These are phyloP conservation scores for Ceratocystis cacaofunesta DNA, from an alignment of 2,329 filamentous ascomycete genomes.

Conservation along the genomic window DNA sequence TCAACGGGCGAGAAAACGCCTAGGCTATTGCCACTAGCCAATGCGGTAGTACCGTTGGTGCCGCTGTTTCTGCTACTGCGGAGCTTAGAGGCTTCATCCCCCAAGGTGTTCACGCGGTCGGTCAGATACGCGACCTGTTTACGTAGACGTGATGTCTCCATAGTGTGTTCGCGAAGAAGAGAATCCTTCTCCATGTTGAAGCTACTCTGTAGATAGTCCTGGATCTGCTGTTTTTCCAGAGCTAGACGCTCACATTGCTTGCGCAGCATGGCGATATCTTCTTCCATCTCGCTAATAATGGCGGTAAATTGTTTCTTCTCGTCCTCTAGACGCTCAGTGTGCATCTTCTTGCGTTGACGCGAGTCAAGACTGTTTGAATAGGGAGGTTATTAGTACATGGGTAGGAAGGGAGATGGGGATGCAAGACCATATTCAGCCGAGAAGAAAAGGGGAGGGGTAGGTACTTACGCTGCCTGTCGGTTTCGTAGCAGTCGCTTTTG, in stretches of 20 bases:
- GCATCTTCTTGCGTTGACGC: conserved; percentile 92
- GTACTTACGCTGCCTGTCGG: conserved; percentile 82
- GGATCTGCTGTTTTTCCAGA: conserved; percentile 58
- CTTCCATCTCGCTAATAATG: conserved; percentile 63
- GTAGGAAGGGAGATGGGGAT: background rate
- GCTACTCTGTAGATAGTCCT: conserved; percentile 57
- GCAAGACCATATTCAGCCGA: conserved; percentile 16
- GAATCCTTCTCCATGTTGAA: conserved; percentile 82
- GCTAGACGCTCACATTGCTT: conserved; percentile 55
- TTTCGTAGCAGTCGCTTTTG: conserved; percentile 92
- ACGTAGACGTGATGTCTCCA: conserved; percentile 79
- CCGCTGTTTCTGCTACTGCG: conserved; percentile 35
- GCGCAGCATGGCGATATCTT: conserved; percentile 55
- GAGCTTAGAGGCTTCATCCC: conserved; percentile 25
- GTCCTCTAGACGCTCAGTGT: conserved; percentile 89
- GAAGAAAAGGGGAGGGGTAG: conserved; percentile 18
- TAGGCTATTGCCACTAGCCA: conserved; percentile 63
- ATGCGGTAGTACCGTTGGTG: conserved; percentile 42
- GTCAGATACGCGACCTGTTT: conserved; percentile 80
- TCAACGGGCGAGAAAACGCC: background rate
- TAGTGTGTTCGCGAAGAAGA: conserved; percentile 72
- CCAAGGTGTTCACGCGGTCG: conserved; percentile 55
- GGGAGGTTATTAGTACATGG: background rate
- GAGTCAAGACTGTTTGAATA: conserved; percentile 61
- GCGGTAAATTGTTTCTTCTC: conserved; percentile 86